A percentile compares a stretch with the other conserved stretches of the same genome.
phyloP scores from a whole-genome alignment of 208 protist species.

The Leptomonas pyrrhocoris region DNA sequence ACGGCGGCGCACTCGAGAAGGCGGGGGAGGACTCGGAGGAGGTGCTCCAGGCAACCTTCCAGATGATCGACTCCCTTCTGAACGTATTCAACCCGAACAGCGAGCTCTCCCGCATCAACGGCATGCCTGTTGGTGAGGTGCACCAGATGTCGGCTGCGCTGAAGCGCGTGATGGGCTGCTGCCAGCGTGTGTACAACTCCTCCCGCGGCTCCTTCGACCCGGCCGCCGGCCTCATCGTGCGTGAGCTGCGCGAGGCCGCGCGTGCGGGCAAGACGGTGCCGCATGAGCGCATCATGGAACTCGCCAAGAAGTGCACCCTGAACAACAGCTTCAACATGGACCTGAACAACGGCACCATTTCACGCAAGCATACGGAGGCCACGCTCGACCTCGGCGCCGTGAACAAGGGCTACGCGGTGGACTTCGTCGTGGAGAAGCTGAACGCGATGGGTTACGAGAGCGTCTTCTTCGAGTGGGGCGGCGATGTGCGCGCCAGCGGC shows the following conservation, averaged over 20 bases:
- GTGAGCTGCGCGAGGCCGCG: slow-evolving; percentile 36
- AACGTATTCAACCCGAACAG: slow-evolving; percentile 73
- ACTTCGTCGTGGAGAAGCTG: slow-evolving; percentile 60
- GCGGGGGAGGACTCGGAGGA: slow-evolving; percentile 24
- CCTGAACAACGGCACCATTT: slow-evolving; percentile 46
- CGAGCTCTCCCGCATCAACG: slow-evolving; percentile 59
- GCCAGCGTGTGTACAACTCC: slow-evolving; percentile 49
- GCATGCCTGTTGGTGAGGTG: slow-evolving; percentile 41
- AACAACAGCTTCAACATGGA: slow-evolving; percentile 56
- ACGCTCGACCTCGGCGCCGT: slow-evolving; percentile 62
- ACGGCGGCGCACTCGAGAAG: slow-evolving; percentile 27
- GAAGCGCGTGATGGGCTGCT: slow-evolving; percentile 54
- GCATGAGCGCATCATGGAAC: slow-evolving; percentile 27
- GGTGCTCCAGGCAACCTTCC: slow-evolving; percentile 51
- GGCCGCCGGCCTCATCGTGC: slow-evolving; percentile 38
- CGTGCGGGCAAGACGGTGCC: slow-evolving; percentile 33
- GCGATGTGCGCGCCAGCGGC: slow-evolving; percentile 55
- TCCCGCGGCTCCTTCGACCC: slow-evolving; percentile 63
- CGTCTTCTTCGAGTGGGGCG: slow-evolving; percentile 73
- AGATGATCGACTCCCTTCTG: slow-evolving; percentile 62
- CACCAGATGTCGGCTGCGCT: slow-evolving; percentile 68
- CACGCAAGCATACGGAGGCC: slow-evolving; percentile 48
- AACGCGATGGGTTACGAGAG: slow-evolving; percentile 41
- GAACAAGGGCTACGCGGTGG: slow-evolving; percentile 68
- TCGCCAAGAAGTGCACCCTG: slow-evolving; percentile 42